Evolutionary conservation across 768 basidiomycete species (phyloP).

Genomic region (Tricholoma hemisulphureum): DNA sequence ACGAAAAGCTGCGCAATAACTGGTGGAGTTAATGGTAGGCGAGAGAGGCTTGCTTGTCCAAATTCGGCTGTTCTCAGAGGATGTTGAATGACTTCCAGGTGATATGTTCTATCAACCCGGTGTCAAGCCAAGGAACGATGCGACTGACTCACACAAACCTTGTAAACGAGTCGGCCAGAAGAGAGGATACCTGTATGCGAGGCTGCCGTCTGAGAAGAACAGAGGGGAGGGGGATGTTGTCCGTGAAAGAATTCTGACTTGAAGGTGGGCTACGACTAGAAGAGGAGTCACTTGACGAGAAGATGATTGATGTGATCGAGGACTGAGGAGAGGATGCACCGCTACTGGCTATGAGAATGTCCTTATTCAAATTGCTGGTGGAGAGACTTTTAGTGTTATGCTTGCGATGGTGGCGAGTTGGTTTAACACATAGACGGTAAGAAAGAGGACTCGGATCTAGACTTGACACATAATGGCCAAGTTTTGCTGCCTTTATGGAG

Average conservation of each 20-base stretch:
- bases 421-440: slow-evolving; percentile 22
- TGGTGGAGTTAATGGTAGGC: slow-evolving; percentile 82
- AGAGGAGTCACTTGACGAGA: slow-evolving; percentile 37
- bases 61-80: slow-evolving; percentile 83
- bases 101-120: slow-evolving; percentile 53
- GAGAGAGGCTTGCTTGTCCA: slow-evolving; percentile 68
- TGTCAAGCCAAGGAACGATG: slow-evolving; percentile 16
- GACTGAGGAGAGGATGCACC: slow-evolving; percentile 52
- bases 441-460: slow-evolving; percentile 24
- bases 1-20: slow-evolving; percentile 78
- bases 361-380: neutral
- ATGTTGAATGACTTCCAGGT: slow-evolving; percentile 83
- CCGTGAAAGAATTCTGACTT: slow-evolving; percentile 38
- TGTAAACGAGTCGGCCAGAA: slow-evolving; percentile 52
- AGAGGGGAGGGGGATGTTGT: slow-evolving; percentile 35
- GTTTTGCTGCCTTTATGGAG: slow-evolving; percentile 16
- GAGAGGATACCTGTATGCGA: slow-evolving; percentile 57
- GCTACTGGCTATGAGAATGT: slow-evolving; percentile 25
- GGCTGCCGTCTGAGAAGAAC: slow-evolving; percentile 42
- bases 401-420: slow-evolving; percentile 10
- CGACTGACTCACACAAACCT: slow-evolving; percentile 39
- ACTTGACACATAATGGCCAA: slow-evolving; percentile 24
- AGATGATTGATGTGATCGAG: slow-evolving; percentile 37
- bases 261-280: slow-evolving; percentile 44
- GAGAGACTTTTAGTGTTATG: slow-evolving; percentile 1